Evolutionary conservation across 148 eudicot genomes (phyloP), one percentile per base, ranked within the genome.

Genomic region (Oxyria digyna): DNA sequence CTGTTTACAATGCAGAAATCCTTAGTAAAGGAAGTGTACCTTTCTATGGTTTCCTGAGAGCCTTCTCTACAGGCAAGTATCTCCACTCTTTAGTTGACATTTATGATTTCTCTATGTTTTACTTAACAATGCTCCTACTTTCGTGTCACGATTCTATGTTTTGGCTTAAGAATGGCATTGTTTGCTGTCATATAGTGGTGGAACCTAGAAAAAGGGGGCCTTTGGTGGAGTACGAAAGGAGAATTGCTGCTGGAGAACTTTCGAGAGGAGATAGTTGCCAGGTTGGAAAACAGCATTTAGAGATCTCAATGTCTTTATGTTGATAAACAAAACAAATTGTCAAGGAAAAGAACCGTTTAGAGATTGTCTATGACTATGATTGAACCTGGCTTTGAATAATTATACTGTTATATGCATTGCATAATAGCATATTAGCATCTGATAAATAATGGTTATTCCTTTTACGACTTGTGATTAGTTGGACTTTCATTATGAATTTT

Each of bases 211-310:
- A 79, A 72, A 83, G 78, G 57, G 97, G 99, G 18, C 99, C 99
- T 70, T 76, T 88, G 17, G 84, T 85, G 57, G 99, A 91, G 78
- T 94, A 93, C 67, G 89, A 87, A 68, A 85, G 87, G 33, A 86
- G 99, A 83, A 82, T 94, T 45, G 84, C 84, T 29, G 84, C 83
- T n/a, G 96, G 99, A 68, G 93, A 94, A 70, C 93, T 94, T 55
- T 69, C 80, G 71, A 95, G 85, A 77, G 99, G 97, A 71, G 99
- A 94, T 82, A 66, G 68, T 59, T 81, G 85, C 77, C 99, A 94
- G 96, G 97, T 88, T 77, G 67, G 73, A 54, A 26, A 54, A 24
- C 10, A 8, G 6, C 0, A 50, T 2, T 50, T 6, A 9, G 62
- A 24, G 62, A 54, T 54, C 29, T 54, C 33, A 26, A 12, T 54